A percentile compares a stretch with the other conserved stretches of the same genome.
Evolutionary conservation across 1,284 basidiomycete genomes (phyloP).

Genomic region (Chondrostereum purpureum): DNA sequence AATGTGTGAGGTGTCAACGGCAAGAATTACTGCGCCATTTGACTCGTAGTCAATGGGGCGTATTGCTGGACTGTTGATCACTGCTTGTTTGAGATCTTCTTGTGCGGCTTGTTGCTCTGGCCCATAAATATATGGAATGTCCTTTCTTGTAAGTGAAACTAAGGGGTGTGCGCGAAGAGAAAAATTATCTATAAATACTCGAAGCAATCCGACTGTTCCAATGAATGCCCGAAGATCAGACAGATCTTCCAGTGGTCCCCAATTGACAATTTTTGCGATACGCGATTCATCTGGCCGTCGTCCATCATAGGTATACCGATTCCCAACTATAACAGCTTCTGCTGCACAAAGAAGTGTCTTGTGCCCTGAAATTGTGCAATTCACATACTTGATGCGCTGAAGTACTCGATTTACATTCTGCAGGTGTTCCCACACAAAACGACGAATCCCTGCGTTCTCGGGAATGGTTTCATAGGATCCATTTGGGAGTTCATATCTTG

Average conservation of each 20-base stretch:
- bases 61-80: constrained; percentile 18
- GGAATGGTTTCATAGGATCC: constrained; percentile 21
- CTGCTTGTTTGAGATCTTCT: constrained; percentile 19
- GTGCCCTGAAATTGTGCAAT: constrained; percentile 19
- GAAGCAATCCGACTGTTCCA: constrained; percentile 14
- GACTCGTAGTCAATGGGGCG: constrained; percentile 11
- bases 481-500: constrained; percentile 14
- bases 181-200: constrained; percentile 18
- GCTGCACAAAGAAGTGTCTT: constrained; percentile 9
- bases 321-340: constrained; percentile 21
- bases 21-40: constrained; percentile 17
- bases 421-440: constrained; percentile 23
- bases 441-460: constrained; percentile 21
- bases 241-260: constrained; percentile 14
- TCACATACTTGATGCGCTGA: constrained; percentile 21
- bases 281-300: constrained; percentile 11
- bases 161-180: constrained; percentile 13
- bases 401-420: constrained; percentile 23
- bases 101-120: constrained; percentile 17
- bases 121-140: constrained; percentile 17
- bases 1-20: constrained; percentile 25
- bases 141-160: constrained; percentile 12
- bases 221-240: constrained; percentile 20
- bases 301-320: constrained; percentile 21
- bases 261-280: constrained; percentile 15